A percentile compares a stretch with the other conserved stretches of the same genome.
Evolutionary conservation across 2,329 filamentous ascomycete species (phyloP).

Genomic region (Talaromyces pinophilus): DNA sequence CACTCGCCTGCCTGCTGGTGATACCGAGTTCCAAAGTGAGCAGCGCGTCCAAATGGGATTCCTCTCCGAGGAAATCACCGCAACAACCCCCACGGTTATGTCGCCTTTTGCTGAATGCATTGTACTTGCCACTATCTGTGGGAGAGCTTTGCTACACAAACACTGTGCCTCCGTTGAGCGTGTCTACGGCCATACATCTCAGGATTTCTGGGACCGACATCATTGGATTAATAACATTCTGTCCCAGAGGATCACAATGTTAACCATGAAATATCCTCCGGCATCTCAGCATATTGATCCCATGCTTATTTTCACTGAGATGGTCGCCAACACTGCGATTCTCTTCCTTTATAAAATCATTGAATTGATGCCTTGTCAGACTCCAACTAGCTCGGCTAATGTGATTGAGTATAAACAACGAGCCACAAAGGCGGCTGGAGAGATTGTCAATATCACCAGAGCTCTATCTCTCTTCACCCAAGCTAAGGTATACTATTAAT

Average conservation of each 20-base stretch:
- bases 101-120: slow-evolving; percentile 38
- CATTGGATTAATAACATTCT: slow-evolving; percentile 23
- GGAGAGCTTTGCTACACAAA: slow-evolving; percentile 19
- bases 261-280: slow-evolving; percentile 20
- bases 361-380: slow-evolving; percentile 10
- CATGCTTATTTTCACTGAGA: slow-evolving; percentile 25
- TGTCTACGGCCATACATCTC: slow-evolving; percentile 17
- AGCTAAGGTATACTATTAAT: slow-evolving; percentile 16
- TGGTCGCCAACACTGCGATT: slow-evolving; percentile 23
- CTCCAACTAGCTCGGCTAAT: background rate
- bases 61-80: slow-evolving; percentile 35
- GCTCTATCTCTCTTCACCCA: slow-evolving; percentile 17
- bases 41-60: slow-evolving; percentile 31
- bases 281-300: slow-evolving; percentile 16
- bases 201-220: slow-evolving; percentile 26
- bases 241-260: slow-evolving; percentile 16
- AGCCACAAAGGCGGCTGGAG: slow-evolving; percentile 13
- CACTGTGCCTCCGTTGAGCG: slow-evolving; percentile 16
- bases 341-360: slow-evolving; percentile 25
- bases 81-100: slow-evolving; percentile 22
- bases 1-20: slow-evolving; percentile 40
- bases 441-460: slow-evolving; percentile 20
- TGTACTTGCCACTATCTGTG: slow-evolving; percentile 32
- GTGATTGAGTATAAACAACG: slow-evolving; percentile 18
- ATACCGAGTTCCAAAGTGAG: slow-evolving; percentile 38